Percentiles rank a stretch among this genome's conserved stretches.
These are phyloP conservation scores for Pouteria glomerata DNA, from an alignment of 148 eudicot species.

Conservation along the genomic window DNA sequence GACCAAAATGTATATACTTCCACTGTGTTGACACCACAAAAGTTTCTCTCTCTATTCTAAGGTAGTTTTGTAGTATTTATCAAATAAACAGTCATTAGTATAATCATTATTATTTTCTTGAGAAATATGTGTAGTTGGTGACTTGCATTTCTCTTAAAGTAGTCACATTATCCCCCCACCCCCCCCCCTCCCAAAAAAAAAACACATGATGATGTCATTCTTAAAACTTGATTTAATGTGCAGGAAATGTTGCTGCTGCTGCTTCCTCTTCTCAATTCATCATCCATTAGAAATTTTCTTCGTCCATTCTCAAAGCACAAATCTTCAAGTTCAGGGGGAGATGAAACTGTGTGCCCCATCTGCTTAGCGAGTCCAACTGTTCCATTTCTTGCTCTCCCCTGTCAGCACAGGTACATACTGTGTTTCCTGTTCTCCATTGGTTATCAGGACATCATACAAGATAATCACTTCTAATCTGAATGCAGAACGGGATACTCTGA, in stretches of 20 bases:
- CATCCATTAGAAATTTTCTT: slow-evolving; percentile 68
- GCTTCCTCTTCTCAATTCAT: slow-evolving; percentile 92
- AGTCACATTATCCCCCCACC: no score
- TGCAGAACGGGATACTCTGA: background rate
- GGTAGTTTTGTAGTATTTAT: background rate
- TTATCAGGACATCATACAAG: background rate
- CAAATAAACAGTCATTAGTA: background rate
- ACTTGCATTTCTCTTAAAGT: background rate
- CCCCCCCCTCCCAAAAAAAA: no score
- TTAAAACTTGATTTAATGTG: slow-evolving; percentile 12
- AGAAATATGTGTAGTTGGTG: background rate
- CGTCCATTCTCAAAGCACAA: slow-evolving; percentile 83
- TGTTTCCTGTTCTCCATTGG: background rate
- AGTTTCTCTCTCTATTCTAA: background rate
- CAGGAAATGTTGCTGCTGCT: slow-evolving; percentile 97
- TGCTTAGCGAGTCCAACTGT: slow-evolving; percentile 73
- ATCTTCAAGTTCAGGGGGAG: slow-evolving; percentile 48
- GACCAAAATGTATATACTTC: background rate
- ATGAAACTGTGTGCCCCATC: slow-evolving; percentile 77
- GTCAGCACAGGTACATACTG: slow-evolving; percentile 76
- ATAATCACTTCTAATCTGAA: background rate
- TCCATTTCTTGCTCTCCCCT: slow-evolving; percentile 87
- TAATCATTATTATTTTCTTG: background rate
- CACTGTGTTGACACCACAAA: background rate
- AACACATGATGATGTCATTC: background rate